These are phyloP conservation scores for Annulohypoxylon nitens DNA, from an alignment of 495 filamentous ascomycete species.

Conservation along the genomic window DNA sequence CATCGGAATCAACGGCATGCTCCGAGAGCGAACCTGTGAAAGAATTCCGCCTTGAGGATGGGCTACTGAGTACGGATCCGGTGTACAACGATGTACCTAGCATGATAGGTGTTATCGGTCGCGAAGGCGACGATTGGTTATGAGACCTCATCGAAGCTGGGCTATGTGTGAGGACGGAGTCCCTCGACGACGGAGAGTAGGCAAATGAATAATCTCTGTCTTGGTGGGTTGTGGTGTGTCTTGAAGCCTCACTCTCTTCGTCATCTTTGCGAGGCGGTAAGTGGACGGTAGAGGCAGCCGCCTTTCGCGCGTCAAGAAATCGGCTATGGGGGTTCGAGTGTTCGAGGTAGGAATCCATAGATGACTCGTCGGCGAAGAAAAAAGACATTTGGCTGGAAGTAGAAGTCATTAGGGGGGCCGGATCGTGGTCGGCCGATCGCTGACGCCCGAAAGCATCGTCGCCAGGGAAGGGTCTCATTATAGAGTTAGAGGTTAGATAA, in stretches of 20 bases:
- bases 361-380: slow-evolving; percentile 67
- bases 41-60: slow-evolving; percentile 69
- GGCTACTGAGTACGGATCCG: slow-evolving; percentile 60
- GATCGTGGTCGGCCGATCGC: slow-evolving; percentile 51
- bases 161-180: slow-evolving; percentile 47
- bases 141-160: slow-evolving; percentile 51
- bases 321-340: slow-evolving; percentile 50
- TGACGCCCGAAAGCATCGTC: slow-evolving; percentile 55
- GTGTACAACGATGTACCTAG: slow-evolving; percentile 62
- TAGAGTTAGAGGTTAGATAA: slow-evolving; percentile 19
- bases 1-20: slow-evolving; percentile 64
- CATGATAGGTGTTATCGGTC: slow-evolving; percentile 69
- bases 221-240: slow-evolving; percentile 7
- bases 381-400: slow-evolving; percentile 65
- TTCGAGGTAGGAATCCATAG: slow-evolving; percentile 59
- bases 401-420: slow-evolving; percentile 43
- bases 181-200: slow-evolving; percentile 38
- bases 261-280: slow-evolving; percentile 37
- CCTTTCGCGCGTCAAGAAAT: slow-evolving; percentile 54
- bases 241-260: slow-evolving; percentile 33
- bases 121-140: slow-evolving; percentile 54
- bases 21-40: slow-evolving; percentile 64
- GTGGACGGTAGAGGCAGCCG: slow-evolving; percentile 29
- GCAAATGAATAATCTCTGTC: slow-evolving; percentile 39
- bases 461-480: slow-evolving; percentile 58